Percentiles rank a stretch among this genome's conserved stretches.
These are phyloP conservation scores for Fusarium napiforme DNA, from an alignment of 2,329 filamentous ascomycete species.

Conservation along the genomic window DNA sequence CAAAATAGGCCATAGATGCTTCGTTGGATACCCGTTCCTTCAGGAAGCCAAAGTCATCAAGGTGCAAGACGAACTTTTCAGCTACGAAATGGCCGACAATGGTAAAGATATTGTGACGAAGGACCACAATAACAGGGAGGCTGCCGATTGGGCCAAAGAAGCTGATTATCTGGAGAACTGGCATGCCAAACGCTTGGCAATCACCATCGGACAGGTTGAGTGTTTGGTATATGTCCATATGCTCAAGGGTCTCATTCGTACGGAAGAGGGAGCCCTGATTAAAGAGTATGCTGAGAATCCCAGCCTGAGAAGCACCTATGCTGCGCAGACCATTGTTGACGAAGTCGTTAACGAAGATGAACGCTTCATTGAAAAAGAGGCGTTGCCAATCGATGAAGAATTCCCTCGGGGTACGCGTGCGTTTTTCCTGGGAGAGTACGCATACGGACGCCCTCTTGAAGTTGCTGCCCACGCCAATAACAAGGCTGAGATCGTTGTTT, in stretches of 20 bases:
- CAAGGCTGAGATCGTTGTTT: constrained; percentile 83
- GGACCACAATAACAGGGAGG: constrained; percentile 80
- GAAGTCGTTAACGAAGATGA: constrained; percentile 90
- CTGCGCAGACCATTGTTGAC: constrained; percentile 91
- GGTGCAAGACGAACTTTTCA: constrained; percentile 93
- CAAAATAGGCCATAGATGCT: constrained; percentile 86
- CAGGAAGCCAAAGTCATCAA: constrained; percentile 91
- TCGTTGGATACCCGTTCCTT: constrained; percentile 94
- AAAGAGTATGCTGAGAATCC: constrained; percentile 92
- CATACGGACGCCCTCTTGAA: constrained; percentile 90
- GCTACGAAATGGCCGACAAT: constrained; percentile 78
- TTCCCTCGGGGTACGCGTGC: constrained; percentile 85
- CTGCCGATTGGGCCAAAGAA: constrained; percentile 86
- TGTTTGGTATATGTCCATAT: constrained; percentile 92
- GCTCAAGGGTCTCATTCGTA: constrained; percentile 90
- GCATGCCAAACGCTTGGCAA: constrained; percentile 91
- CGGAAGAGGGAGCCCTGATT: constrained; percentile 86
- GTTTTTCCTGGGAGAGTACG: constrained; percentile 94
- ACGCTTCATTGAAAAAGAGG: constrained; percentile 89
- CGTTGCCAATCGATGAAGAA: constrained; percentile 90
- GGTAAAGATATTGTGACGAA: constrained; percentile 72
- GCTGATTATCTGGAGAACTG: constrained; percentile 83
- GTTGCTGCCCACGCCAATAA: constrained; percentile 78
- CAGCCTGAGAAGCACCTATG: constrained; percentile 88
- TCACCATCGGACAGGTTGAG: constrained; percentile 87